Percentiles rank a stretch among this genome's conserved stretches.
phyloP scores from a whole-genome alignment of 2,329 filamentous ascomycete species.

The Botryotinia narcissicola region DNA sequence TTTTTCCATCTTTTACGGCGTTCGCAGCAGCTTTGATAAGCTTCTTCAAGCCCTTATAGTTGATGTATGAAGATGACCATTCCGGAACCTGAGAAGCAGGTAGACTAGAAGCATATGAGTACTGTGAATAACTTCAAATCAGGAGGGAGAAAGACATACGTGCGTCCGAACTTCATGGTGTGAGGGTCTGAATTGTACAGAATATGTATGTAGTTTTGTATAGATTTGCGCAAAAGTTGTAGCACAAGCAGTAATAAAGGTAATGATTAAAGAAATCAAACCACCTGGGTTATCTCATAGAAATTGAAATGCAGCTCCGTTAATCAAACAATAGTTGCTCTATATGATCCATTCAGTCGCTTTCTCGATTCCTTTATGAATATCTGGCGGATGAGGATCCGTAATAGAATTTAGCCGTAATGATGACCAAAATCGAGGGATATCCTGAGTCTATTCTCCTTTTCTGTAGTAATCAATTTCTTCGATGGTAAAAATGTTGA shows the following conservation, averaged over 20 bases:
- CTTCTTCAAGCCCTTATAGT: conserved; percentile 92
- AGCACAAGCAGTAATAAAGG: neutral
- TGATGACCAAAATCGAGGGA: neutral
- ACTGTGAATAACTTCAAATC: neutral
- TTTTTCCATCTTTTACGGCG: conserved; percentile 64
- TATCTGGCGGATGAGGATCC: neutral
- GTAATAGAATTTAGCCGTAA: neutral
- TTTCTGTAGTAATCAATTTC: neutral
- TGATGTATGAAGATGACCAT: conserved; percentile 81
- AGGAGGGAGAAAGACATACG: conserved; percentile 44
- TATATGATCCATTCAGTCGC: conserved; percentile 35
- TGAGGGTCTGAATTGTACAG: neutral
- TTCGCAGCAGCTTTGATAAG: conserved; percentile 77
- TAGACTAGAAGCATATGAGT: conserved; percentile 47
- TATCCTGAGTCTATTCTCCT: neutral
- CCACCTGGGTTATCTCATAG: conserved; percentile 24
- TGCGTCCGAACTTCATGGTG: conserved; percentile 63
- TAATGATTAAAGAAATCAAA: neutral
- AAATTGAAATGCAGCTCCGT: conserved; percentile 34
- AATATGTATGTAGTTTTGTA: neutral
- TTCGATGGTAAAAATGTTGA: neutral
- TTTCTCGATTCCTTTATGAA: neutral
- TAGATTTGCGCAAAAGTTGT: neutral
- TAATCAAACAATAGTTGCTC: conserved; percentile 31
- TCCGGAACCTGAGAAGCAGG: conserved; percentile 82